These are phyloP conservation scores for Russula sp. DNA, from an alignment of 768 basidiomycete species.

Conservation along the genomic window DNA sequence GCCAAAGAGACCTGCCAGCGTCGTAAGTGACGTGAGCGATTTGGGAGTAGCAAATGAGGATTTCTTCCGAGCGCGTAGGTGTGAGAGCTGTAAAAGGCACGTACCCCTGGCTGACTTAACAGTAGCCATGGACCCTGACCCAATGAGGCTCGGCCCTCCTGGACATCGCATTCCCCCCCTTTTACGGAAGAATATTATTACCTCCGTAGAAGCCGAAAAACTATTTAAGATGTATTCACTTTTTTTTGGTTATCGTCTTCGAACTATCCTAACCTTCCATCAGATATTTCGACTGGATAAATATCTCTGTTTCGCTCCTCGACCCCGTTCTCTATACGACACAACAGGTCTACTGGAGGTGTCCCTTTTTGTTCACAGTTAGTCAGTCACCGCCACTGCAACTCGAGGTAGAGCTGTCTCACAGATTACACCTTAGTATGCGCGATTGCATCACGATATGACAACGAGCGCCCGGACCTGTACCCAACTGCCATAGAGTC, in stretches of 20 bases:
- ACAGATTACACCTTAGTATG: constrained; percentile 47
- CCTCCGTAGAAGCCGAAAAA: constrained; percentile 19
- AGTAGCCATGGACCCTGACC: constrained; percentile 12
- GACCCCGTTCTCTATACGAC: constrained; percentile 83
- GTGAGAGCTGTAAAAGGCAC: background rate
- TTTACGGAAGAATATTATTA: constrained; percentile 21
- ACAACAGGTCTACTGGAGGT: constrained; percentile 71
- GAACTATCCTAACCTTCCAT: background rate
- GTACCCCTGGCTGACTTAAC: background rate
- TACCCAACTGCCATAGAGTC: constrained; percentile 65
- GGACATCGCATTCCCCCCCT: constrained; percentile 17
- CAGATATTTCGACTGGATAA: constrained; percentile 59
- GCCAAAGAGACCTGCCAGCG: constrained; percentile 20
- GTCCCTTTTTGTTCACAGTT: constrained; percentile 89
- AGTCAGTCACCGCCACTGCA: constrained; percentile 43
- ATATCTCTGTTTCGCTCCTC: constrained; percentile 70
- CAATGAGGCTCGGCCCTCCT: constrained; percentile 9
- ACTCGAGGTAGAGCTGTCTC: background rate
- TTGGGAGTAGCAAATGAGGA: constrained; percentile 49
- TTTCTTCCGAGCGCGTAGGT: constrained; percentile 49
- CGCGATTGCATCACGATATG: constrained; percentile 81
- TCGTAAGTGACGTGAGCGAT: constrained; percentile 24
- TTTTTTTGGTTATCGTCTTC: background rate
- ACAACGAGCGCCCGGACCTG: constrained; percentile 55
- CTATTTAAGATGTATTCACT: constrained; percentile 20